A percentile compares a stretch with the other conserved stretches of the same genome.
These are phyloP conservation scores for Flaveria floridana DNA, from an alignment of 140 eudicot species.

Conservation along the genomic window DNA sequence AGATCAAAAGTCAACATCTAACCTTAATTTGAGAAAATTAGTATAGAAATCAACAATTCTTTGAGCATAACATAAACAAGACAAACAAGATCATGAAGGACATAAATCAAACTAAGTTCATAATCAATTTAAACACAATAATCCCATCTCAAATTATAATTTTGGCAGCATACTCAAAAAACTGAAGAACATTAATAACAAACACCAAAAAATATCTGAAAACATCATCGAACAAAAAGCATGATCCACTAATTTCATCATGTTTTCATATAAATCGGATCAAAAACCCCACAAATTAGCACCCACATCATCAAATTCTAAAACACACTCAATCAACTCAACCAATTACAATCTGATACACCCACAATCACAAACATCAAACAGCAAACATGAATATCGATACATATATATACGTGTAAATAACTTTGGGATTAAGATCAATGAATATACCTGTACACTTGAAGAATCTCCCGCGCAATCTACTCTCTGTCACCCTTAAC, in stretches of 20 bases:
- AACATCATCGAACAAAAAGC: not conserved
- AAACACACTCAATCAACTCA: not conserved
- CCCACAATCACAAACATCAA: not conserved
- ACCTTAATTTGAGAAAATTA: not conserved
- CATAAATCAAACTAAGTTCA: not conserved
- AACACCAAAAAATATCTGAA: not conserved
- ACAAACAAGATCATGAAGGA: not conserved
- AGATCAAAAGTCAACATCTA: not conserved
- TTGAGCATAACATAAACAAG: not conserved
- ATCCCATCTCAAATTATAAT: too few species aligned
- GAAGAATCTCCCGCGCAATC: slow-evolving; percentile 2
- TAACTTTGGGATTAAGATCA: not conserved
- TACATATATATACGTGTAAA: too few species aligned
- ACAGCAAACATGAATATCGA: too few species aligned
- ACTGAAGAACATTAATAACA: not conserved
- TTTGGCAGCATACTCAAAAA: too few species aligned
- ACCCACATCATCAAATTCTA: not conserved
- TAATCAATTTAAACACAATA: too few species aligned
- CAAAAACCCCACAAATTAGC: not conserved
- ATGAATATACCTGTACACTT: not conserved
- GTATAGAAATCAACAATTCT: not conserved
- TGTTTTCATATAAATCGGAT: not conserved
- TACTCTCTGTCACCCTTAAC: not conserved
- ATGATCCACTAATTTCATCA: slow-evolving; percentile 9
- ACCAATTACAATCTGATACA: not conserved